Evolutionary conservation across 2,329 filamentous ascomycete species (phyloP).

Genomic region (Cladophialophora carrionii): DNA sequence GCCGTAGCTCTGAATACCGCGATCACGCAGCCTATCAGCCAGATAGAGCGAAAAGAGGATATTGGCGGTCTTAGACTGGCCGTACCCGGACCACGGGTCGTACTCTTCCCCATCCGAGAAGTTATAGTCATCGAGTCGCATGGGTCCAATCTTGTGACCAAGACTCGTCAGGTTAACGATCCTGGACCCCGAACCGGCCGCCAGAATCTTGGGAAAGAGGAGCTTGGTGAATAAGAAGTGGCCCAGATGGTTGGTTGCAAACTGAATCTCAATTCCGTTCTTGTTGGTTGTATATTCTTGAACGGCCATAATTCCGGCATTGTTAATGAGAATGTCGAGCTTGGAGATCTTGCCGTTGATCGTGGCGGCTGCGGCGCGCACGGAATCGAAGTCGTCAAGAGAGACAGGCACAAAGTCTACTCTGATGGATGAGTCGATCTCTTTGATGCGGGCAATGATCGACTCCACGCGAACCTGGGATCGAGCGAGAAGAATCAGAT

Average conservation of each 20-base stretch:
- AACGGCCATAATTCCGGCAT: constrained; percentile 43
- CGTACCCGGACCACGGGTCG: constrained; percentile 49
- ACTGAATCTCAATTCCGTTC: constrained; percentile 43
- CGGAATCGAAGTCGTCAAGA: constrained; percentile 33
- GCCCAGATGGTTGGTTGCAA: constrained; percentile 45
- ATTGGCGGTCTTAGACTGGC: constrained; percentile 54
- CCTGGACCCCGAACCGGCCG: constrained; percentile 31
- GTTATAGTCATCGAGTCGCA: constrained; percentile 42
- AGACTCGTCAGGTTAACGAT: constrained; percentile 54
- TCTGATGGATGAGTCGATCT: constrained; percentile 28
- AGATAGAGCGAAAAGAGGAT: constrained; percentile 48
- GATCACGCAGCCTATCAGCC: constrained; percentile 38
- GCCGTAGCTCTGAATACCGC: constrained; percentile 46
- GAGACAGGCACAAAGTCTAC: constrained; percentile 34
- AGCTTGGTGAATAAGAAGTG: constrained; percentile 44
- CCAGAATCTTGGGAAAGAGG: constrained; percentile 39
- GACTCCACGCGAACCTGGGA: constrained; percentile 39
- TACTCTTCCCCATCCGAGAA: constrained; percentile 40
- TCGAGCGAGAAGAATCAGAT: constrained; percentile 41
- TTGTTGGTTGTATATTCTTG: constrained; percentile 37
- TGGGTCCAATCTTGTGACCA: constrained; percentile 49
- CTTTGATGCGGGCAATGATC: constrained; percentile 37
- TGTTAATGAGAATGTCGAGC: constrained; percentile 44
- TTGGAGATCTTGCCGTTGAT: constrained; percentile 35
- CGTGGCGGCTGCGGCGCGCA: constrained; percentile 39